A percentile compares a stretch with the other conserved stretches of the same genome.
Conservation (phyloP, 1,139 yeast genomes). For the Diutina mesorugosa region DNA sequence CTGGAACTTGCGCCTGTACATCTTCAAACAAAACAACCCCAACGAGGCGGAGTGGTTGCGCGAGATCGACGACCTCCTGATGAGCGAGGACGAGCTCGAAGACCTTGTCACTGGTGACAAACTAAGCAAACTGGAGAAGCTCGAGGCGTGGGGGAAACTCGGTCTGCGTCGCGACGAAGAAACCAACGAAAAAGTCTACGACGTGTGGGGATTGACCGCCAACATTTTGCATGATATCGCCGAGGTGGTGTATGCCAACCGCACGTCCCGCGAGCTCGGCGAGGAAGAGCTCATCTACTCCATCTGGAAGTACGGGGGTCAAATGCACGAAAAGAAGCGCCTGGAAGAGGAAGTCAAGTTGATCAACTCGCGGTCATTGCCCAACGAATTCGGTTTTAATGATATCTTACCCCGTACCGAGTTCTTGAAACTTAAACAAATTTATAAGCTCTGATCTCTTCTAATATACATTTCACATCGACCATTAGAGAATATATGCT, state of each 20-base stretch:
- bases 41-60: slow-evolving; percentile 54
- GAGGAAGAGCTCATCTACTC: slow-evolving; percentile 57
- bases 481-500: no score
- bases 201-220: slow-evolving; percentile 90
- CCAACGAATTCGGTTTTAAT: slow-evolving; percentile 30
- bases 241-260: slow-evolving; percentile 29
- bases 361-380: slow-evolving; percentile 18
- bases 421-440: slow-evolving; percentile 22
- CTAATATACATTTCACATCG: neutral
- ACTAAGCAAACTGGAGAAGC: slow-evolving; percentile 5
- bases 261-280: slow-evolving; percentile 25
- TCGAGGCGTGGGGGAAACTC: slow-evolving; percentile 25
- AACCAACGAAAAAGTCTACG: slow-evolving; percentile 36
- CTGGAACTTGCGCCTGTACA: slow-evolving; percentile 50
- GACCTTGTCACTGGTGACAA: slow-evolving; percentile 7
- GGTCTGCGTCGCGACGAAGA: slow-evolving; percentile 26
- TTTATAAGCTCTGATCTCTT: slow-evolving; percentile 19
- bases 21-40: slow-evolving; percentile 42
- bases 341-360: slow-evolving; percentile 23
- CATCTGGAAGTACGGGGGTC: slow-evolving; percentile 34
- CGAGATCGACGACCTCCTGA: slow-evolving; percentile 40
- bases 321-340: slow-evolving; percentile 23
- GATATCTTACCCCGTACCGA: slow-evolving; percentile 38
- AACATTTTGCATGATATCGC: slow-evolving; percentile 74
- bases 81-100: slow-evolving; percentile 31